Evolutionary conservation across 2,329 filamentous ascomycete genomes (phyloP), one percentile per base, ranked within the genome.

Genomic region (Colletotrichum musae): DNA sequence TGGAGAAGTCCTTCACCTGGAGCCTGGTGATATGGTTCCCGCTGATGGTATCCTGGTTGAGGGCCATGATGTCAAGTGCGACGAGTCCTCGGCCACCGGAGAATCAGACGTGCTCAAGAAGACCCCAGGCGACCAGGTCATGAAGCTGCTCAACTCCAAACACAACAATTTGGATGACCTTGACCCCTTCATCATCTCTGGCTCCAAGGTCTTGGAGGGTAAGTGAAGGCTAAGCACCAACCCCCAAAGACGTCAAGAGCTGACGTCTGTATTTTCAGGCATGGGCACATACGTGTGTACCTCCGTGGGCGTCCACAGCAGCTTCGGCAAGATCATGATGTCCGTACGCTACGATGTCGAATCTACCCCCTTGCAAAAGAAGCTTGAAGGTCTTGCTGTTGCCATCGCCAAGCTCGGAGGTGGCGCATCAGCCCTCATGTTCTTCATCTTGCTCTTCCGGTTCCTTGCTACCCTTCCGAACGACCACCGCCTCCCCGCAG

Each of bases 371-470:
- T 79, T 89, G 2, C 87, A 89, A 74, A 81, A 82, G 72, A 88
- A 87, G 76, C 81, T 89, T 4, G 83, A 78, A 28, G 72, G 73
- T 10, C 76, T 86, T 12, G 82, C 84, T 28, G 78, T 80, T 60
- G 76, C 74, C 45, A 84, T 86, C 50, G 61, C 80, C 80, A 4
- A 82, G 70, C 75, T 83, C 48, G 87, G 87, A 73, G 89, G 89
- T 63, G 90, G 93, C 41, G 92, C 93, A 18, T 64, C 56, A 78
- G 93, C 28, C 80, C 94, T 12, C 48, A 84, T 95, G 26, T 95
- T 95, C 77, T 81, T 94, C 61, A 91, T 94, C 24, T 84, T 95
- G 13, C 89, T 95, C 74, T 93, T 95, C 83, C 91, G 93, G 75
- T 95, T 94, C 77, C 82, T 93, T 24, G 91, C 87, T 50, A 87